phyloP scores from a whole-genome alignment of 2,329 filamentous ascomycete genomes.

The Fusarium palustre region DNA sequence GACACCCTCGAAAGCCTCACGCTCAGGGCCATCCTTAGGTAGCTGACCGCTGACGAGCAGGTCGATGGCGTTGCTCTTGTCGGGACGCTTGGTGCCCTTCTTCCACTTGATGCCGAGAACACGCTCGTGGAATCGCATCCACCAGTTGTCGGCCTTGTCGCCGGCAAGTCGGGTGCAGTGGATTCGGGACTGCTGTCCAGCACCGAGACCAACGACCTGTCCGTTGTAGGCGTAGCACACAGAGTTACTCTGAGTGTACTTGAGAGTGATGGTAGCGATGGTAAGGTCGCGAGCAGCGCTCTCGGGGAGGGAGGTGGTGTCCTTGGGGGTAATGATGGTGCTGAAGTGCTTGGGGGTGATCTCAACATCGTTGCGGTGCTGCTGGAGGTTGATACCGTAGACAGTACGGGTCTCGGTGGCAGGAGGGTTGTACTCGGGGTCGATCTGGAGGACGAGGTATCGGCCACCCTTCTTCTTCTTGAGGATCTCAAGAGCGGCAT shows the following conservation, averaged over 20 bases:
- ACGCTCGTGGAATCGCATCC: slow-evolving; percentile 96
- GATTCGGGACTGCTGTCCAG: slow-evolving; percentile 96
- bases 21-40: slow-evolving; percentile 84
- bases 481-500: slow-evolving; percentile 88
- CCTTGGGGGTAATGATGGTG: slow-evolving; percentile 88
- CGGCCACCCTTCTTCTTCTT: slow-evolving; percentile 98
- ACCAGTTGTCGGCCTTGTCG: slow-evolving; percentile 99
- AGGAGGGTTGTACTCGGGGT: slow-evolving; percentile 83
- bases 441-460: slow-evolving; percentile 96
- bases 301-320: slow-evolving; percentile 77
- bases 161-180: slow-evolving; percentile 98
- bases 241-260: slow-evolving; percentile 99
- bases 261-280: slow-evolving; percentile 95
- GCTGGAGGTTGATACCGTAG: slow-evolving; percentile 87
- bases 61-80: slow-evolving; percentile 99
- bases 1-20: slow-evolving; percentile 84
- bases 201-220: slow-evolving; percentile 92
- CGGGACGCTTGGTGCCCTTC: slow-evolving; percentile 94
- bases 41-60: slow-evolving; percentile 92
- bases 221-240: slow-evolving; percentile 97
- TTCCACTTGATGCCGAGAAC: slow-evolving; percentile 94
- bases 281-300: slow-evolving; percentile 89
- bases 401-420: slow-evolving; percentile 87
- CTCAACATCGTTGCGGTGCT: slow-evolving; percentile 91
- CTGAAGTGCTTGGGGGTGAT: slow-evolving; percentile 89